Conservation (phyloP, 2,329 filamentous ascomycete genomes). For the Neofusicoccum parvum region DNA sequence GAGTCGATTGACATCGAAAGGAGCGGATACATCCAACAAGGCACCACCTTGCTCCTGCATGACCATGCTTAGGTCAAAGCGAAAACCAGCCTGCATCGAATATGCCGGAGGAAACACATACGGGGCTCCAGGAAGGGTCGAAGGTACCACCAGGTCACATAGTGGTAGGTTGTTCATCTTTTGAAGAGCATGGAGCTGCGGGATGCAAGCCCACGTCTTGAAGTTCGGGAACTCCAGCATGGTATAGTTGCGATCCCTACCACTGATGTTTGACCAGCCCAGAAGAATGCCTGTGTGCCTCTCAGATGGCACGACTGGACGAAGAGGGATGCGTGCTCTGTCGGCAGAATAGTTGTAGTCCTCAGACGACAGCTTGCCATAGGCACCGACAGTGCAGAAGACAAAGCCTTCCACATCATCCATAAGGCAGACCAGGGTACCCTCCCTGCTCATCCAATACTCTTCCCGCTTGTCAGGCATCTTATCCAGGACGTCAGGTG, state of each 20-base stretch:
- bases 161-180: slow-evolving; percentile 11
- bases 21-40: background rate
- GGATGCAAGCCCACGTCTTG: background rate
- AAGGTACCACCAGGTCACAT: background rate
- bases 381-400: background rate
- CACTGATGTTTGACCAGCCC: background rate
- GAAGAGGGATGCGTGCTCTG: background rate
- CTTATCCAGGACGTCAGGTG: background rate
- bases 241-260: background rate
- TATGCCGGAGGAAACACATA: background rate
- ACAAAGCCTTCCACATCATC: background rate
- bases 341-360: background rate
- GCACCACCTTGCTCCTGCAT: background rate
- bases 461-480: background rate
- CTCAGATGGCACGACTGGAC: background rate
- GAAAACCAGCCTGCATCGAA: slow-evolving; percentile 24
- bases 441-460: background rate
- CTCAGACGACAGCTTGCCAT: background rate
- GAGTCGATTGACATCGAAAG: slow-evolving; percentile 20
- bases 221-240: background rate
- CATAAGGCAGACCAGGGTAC: background rate
- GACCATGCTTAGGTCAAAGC: slow-evolving; percentile 27
- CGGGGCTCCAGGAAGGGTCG: background rate
- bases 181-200: slow-evolving; percentile 22
- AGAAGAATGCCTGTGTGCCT: background rate